Conservation (phyloP, 2,329 filamentous ascomycete genomes). For the Coniochaeta pulveracea region DNA sequence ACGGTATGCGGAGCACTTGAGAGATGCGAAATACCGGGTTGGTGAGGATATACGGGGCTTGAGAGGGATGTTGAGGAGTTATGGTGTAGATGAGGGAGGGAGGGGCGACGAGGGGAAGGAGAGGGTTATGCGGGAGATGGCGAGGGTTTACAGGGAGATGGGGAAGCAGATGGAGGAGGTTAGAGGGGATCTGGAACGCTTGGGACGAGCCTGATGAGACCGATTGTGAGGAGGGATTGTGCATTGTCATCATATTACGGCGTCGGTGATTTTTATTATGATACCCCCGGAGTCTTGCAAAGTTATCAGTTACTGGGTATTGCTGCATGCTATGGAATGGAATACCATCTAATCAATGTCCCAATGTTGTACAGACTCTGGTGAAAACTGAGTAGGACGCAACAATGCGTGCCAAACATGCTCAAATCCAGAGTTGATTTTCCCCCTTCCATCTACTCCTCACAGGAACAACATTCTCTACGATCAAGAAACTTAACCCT, state of each 20-base stretch:
- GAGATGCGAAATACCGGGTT: slow-evolving; percentile 33
- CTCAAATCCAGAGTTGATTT: neutral
- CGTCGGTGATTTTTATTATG: neutral
- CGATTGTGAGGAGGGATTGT: neutral
- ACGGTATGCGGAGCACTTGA: slow-evolving; percentile 36
- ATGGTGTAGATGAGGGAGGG: slow-evolving; percentile 29
- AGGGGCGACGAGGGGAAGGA: slow-evolving; percentile 26
- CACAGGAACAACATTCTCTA: neutral
- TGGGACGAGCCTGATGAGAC: slow-evolving; percentile 11
- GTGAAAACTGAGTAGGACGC: neutral
- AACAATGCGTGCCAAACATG: slow-evolving; percentile 2
- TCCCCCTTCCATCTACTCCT: slow-evolving; percentile 2
- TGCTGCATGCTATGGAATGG: slow-evolving; percentile 2
- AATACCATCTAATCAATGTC: slow-evolving; percentile 3
- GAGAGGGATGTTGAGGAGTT: slow-evolving; percentile 32
- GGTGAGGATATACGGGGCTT: slow-evolving; percentile 29
- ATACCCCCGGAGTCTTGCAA: neutral
- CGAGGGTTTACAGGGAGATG: slow-evolving; percentile 37
- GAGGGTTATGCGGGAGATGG: slow-evolving; percentile 41
- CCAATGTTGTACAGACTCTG: too few species aligned
- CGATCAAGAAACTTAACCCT: slow-evolving; percentile 36
- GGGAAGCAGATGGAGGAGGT: slow-evolving; percentile 36
- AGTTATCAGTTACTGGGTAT: neutral
- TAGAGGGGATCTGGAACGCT: slow-evolving; percentile 28
- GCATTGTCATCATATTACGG: neutral